Evolutionary conservation across 352 stramenopile species (phyloP).

Genomic region (Nothophytophthora sp.): DNA sequence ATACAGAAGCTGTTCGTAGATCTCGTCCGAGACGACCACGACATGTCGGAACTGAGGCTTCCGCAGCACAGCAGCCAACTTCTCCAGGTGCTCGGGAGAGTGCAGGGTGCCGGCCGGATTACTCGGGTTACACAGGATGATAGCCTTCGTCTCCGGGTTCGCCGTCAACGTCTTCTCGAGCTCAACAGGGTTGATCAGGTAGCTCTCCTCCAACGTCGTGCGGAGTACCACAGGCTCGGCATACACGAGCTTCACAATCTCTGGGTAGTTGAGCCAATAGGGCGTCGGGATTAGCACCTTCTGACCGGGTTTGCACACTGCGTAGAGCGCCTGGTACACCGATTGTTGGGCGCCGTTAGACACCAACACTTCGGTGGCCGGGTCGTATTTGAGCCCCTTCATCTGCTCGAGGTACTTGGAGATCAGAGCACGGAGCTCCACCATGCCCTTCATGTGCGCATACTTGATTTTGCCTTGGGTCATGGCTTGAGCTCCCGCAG

Average conservation of each 20-base stretch:
- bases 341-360: constrained; percentile 96
- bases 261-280: constrained; percentile 97
- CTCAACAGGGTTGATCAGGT: constrained; percentile 83
- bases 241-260: constrained; percentile 92
- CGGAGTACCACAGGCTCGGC: constrained; percentile 90
- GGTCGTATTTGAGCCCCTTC: constrained; percentile 91
- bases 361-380: constrained; percentile 92
- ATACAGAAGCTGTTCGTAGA: constrained; percentile 96
- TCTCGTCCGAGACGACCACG: constrained; percentile 93
- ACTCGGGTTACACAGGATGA: constrained; percentile 97
- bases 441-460: constrained; percentile 93
- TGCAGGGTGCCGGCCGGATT: constrained; percentile 93
- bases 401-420: constrained; percentile 83
- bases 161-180: constrained; percentile 72
- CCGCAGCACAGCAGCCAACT: constrained; percentile 51
- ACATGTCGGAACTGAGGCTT: constrained; percentile 74
- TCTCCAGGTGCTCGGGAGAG: constrained; percentile 46
- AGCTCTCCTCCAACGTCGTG: constrained; percentile 89
- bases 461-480: constrained; percentile 90
- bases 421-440: constrained; percentile 90
- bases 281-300: constrained; percentile 95
- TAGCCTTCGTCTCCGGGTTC: constrained; percentile 71
- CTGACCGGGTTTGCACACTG: constrained; percentile 88
- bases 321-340: constrained; percentile 92
- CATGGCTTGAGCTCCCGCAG: constrained; percentile 77